These are phyloP conservation scores for Bertia moriformis DNA, from an alignment of 2,329 filamentous ascomycete genomes.

Conservation along the genomic window DNA sequence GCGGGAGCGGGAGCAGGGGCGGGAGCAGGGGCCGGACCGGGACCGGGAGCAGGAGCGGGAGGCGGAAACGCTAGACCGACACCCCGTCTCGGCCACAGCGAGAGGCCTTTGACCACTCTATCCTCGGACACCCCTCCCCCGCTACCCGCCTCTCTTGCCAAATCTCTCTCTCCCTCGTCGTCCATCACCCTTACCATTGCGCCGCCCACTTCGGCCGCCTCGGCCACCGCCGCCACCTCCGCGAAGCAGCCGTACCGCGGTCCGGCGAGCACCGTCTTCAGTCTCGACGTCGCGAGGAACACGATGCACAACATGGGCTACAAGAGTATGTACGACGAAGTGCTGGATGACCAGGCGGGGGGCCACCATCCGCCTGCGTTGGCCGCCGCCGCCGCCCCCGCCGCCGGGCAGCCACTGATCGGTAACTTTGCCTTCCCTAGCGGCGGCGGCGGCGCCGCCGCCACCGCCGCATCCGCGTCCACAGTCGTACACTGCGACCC, in stretches of 20 bases:
- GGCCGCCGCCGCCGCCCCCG: constrained; percentile 18
- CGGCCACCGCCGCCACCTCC: constrained; percentile 21
- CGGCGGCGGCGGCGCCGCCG: constrained; percentile 5
- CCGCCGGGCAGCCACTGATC: constrained; percentile 1
- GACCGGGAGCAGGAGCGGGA: no score
- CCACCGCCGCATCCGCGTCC: constrained; percentile 6
- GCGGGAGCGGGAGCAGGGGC: constrained; percentile 6
- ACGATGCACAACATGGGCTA: constrained; percentile 86
- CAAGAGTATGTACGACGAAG: no score
- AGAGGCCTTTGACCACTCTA: constrained; percentile 25
- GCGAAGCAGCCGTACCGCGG: constrained; percentile 61
- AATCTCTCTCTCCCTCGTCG: constrained; percentile 22
- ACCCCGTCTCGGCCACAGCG: constrained; percentile 30
- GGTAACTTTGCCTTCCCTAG: no score
- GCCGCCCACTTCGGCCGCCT: constrained; percentile 24
- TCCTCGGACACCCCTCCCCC: constrained; percentile 18
- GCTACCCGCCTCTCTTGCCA: no score
- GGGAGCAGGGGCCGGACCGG: constrained; percentile 8
- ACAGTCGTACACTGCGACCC: constrained; percentile 64
- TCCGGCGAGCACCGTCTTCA: constrained; percentile 73
- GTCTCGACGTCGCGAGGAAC: constrained; percentile 71
- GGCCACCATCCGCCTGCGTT: constrained; percentile 24
- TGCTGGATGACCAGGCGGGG: constrained; percentile 45
- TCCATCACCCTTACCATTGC: constrained; percentile 19
- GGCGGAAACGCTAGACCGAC: no score